These are phyloP conservation scores for Saturnispora mendoncae DNA, from an alignment of 805 yeast genomes.

Conservation along the genomic window DNA sequence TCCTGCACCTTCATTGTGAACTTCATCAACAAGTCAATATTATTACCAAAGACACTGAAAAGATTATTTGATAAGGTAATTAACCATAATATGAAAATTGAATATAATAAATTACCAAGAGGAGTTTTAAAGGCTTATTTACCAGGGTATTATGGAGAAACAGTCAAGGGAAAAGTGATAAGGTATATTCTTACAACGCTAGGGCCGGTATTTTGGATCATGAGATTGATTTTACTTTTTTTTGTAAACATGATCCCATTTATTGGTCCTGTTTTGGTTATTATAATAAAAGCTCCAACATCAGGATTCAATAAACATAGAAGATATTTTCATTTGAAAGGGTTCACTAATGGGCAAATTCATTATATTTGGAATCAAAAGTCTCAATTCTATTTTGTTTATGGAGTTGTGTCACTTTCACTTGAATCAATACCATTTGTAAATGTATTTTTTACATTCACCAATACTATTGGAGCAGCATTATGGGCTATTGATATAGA, in stretches of 20 bases:
- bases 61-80: slow-evolving; percentile 28
- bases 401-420: slow-evolving; percentile 43
- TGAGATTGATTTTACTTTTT: slow-evolving; percentile 30
- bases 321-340: slow-evolving; percentile 51
- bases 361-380: slow-evolving; percentile 30
- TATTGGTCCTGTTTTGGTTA: slow-evolving; percentile 47
- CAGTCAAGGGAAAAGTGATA: slow-evolving; percentile 17
- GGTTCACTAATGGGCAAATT: slow-evolving; percentile 35
- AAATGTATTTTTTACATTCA: slow-evolving; percentile 45
- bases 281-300: slow-evolving; percentile 44
- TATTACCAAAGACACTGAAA: slow-evolving; percentile 26
- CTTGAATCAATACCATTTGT: slow-evolving; percentile 49
- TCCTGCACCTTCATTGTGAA: slow-evolving; percentile 25
- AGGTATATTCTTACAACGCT: slow-evolving; percentile 14
- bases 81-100: slow-evolving; percentile 16
- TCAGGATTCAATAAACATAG: slow-evolving; percentile 44
- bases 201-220: slow-evolving; percentile 34
- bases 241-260: slow-evolving; percentile 44
- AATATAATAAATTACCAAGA: slow-evolving; percentile 18
- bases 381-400: slow-evolving; percentile 31
- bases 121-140: slow-evolving; percentile 21
- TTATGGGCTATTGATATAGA: slow-evolving; percentile 47
- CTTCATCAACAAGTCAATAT: slow-evolving; percentile 22
- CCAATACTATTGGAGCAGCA: slow-evolving; percentile 56
- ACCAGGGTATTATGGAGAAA: slow-evolving; percentile 24